Evolutionary conservation across 768 basidiomycete genomes (phyloP).

Genomic region (Lactifluus echinatus): DNA sequence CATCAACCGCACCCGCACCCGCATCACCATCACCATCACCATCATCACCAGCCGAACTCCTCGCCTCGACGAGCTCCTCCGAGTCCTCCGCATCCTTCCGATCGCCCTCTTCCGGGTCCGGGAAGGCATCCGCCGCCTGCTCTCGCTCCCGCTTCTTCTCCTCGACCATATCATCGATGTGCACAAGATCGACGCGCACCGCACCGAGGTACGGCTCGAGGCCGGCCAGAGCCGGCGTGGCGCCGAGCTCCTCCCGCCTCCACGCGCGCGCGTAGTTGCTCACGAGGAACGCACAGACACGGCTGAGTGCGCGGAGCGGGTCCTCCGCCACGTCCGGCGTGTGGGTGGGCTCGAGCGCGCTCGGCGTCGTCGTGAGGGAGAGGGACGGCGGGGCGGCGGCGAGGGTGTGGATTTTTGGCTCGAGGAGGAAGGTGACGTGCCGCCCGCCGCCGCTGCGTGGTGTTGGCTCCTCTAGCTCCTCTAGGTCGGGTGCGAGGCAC

Average conservation of each 20-base stretch:
- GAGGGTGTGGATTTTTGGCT: not conserved
- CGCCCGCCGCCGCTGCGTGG: not conserved
- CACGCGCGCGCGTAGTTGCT: conserved; percentile 3
- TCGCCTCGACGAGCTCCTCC: not conserved
- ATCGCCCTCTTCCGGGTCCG: not conserved
- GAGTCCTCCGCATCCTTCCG: not conserved
- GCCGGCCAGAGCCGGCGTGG: conserved; percentile 9
- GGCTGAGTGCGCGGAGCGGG: conserved; percentile 1
- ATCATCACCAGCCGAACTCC: not conserved
- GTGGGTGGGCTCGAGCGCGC: conserved; percentile 7
- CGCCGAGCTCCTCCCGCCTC: not conserved
- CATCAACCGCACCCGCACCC: not conserved
- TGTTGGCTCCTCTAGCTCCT: no score
- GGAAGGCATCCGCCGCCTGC: no score
- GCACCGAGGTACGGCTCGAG: conserved; percentile 3
- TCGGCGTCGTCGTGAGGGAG: conserved; percentile 12
- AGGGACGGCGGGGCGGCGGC: not conserved
- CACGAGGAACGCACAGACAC: conserved; percentile 7
- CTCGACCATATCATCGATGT: not conserved
- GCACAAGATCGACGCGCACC: not conserved
- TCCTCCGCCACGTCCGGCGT: conserved; percentile 13
- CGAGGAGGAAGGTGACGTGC: conserved; percentile 5
- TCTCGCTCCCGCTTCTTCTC: not conserved
- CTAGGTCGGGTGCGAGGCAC: not conserved
- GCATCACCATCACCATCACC: not conserved